phyloP scores from a whole-genome alignment of 257 asterid species.

The Osmanthus fragrans region DNA sequence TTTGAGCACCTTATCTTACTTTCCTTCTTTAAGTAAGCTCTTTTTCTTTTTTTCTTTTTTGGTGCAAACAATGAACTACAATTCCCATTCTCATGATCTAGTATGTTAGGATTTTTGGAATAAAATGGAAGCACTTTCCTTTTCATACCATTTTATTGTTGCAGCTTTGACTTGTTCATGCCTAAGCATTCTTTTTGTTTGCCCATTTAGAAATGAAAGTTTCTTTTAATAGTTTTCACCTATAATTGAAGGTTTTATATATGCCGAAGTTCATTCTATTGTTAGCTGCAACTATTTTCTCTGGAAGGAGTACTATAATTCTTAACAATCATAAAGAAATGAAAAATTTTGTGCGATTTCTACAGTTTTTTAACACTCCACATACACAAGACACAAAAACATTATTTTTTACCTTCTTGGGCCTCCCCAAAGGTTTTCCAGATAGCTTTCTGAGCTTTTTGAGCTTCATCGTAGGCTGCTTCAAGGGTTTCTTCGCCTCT shows the following conservation, averaged over 20 bases:
- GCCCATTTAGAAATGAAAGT: neutral
- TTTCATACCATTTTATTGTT: neutral
- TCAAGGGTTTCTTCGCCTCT: slow-evolving; percentile 34
- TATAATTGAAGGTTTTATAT: neutral
- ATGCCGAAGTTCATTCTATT: neutral
- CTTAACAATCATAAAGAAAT: neutral
- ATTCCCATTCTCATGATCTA: neutral
- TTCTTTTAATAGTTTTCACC: neutral
- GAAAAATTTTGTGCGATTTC: neutral
- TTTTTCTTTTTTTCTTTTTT: neutral
- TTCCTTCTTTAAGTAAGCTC: too few species aligned
- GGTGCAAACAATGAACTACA: neutral
- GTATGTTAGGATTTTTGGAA: neutral
- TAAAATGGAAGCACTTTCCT: neutral
- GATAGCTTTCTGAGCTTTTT: slow-evolving; percentile 45
- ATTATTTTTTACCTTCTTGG: slow-evolving; percentile 60
- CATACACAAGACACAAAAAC: neutral
- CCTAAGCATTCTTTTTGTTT: neutral
- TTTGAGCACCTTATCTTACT: neutral
- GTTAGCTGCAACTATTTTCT: neutral
- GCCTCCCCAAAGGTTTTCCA: slow-evolving; percentile 81
- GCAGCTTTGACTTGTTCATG: neutral
- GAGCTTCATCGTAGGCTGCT: slow-evolving; percentile 16
- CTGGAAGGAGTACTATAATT: neutral
- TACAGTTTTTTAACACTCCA: neutral